Evolutionary conservation across 2,329 filamentous ascomycete species (phyloP).

Genomic region (Claviceps sp.): DNA sequence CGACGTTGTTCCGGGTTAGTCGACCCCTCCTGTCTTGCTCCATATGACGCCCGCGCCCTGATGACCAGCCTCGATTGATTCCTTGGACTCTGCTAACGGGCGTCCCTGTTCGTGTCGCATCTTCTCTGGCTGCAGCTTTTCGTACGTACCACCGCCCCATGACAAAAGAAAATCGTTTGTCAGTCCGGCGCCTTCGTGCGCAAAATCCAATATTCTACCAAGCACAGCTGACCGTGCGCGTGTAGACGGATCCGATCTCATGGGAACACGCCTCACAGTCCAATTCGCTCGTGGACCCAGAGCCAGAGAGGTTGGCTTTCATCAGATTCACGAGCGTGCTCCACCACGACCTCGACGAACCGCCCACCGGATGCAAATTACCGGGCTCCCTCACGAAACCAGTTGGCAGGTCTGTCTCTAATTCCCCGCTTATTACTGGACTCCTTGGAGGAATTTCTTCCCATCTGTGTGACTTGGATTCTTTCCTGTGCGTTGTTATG

Average conservation of each 20-base stretch:
- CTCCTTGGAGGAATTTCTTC: conserved; percentile 22
- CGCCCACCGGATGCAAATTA: conserved; percentile 91
- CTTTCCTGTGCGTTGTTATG: conserved; percentile 14
- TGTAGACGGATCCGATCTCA: conserved; percentile 90
- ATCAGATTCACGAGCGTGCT: conserved; percentile 38
- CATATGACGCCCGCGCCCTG: not conserved
- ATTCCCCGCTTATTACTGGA: conserved; percentile 44
- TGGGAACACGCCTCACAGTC: conserved; percentile 93
- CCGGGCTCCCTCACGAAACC: conserved; percentile 92
- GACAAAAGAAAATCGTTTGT: not conserved
- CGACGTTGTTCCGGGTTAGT: conserved; percentile 92
- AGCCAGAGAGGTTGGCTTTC: conserved; percentile 36
- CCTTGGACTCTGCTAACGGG: conserved; percentile 5
- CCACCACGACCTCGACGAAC: conserved; percentile 78
- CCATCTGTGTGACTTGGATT: conserved; percentile 18
- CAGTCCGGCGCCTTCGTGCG: not conserved
- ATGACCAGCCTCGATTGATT: not conserved
- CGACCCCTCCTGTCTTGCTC: not conserved
- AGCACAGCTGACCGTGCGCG: conserved; percentile 6
- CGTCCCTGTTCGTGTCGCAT: not conserved
- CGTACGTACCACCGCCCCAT: conserved; percentile 33
- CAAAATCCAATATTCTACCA: not conserved
- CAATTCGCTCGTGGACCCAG: conserved; percentile 89
- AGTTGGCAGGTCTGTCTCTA: conserved; percentile 97
- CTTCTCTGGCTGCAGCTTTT: conserved; percentile 33